phyloP scores from a whole-genome alignment of 768 basidiomycete genomes.

The Russula lepida region DNA sequence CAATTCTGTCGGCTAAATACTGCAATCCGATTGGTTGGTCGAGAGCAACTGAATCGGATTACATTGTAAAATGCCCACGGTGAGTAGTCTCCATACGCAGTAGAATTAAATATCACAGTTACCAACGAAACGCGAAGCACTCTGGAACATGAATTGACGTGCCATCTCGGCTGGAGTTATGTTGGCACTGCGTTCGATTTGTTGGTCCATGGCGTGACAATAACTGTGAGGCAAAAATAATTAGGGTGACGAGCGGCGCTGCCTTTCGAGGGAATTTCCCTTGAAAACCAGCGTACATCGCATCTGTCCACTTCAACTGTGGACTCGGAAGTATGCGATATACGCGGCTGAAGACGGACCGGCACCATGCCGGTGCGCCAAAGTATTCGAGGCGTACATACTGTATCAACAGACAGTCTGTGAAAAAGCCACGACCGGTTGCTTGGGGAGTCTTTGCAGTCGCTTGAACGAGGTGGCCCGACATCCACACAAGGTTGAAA shows the following conservation, averaged over 20 bases:
- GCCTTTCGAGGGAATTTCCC: background rate
- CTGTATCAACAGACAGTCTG: background rate
- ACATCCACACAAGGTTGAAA: background rate
- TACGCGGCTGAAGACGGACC: background rate
- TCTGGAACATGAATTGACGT: background rate
- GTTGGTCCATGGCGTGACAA: background rate
- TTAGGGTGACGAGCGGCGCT: background rate
- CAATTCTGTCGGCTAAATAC: too few relatives aligned
- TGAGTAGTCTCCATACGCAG: background rate
- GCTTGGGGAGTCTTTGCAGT: background rate
- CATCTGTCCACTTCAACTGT: too few relatives aligned
- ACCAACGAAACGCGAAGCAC: background rate
- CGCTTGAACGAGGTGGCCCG: background rate
- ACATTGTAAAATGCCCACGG: too few relatives aligned
- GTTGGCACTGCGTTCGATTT: background rate
- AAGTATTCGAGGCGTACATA: background rate
- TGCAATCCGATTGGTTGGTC: too few relatives aligned
- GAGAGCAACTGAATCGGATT: too few relatives aligned
- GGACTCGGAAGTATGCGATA: too few relatives aligned
- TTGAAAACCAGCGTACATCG: too few relatives aligned
- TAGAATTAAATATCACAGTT: background rate
- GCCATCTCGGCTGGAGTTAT: background rate
- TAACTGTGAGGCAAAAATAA: background rate
- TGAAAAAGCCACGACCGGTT: background rate
- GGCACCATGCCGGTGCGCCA: too few relatives aligned